Conservation (phyloP, 1,139 yeast genomes). For the Blastobotrys persicus region DNA sequence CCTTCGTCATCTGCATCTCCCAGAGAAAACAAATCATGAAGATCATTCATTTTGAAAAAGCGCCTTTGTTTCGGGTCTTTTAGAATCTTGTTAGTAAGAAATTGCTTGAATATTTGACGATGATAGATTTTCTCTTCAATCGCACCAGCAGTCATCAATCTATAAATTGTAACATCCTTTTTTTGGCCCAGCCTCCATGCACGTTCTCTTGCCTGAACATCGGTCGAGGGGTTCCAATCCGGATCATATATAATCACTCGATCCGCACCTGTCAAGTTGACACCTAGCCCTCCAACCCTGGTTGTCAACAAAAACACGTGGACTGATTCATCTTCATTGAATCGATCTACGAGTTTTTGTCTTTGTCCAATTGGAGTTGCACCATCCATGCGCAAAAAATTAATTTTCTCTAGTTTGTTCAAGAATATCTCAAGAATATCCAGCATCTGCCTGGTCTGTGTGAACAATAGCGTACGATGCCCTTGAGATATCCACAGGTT, state of each 20-base stretch:
- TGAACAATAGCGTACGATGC: slow-evolving; percentile 76
- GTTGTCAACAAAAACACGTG: slow-evolving; percentile 81
- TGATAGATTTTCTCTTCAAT: slow-evolving; percentile 97
- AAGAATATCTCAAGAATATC: slow-evolving; percentile 72
- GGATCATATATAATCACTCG: slow-evolving; percentile 94
- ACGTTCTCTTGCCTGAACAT: slow-evolving; percentile 92
- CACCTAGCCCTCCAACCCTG: slow-evolving; percentile 93
- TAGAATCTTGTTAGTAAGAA: slow-evolving; percentile 85
- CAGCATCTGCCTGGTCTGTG: slow-evolving; percentile 94
- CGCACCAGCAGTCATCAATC: slow-evolving; percentile 91
- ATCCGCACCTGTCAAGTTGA: slow-evolving; percentile 92
- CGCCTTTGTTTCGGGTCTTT: slow-evolving; percentile 94
- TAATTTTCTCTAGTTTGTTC: slow-evolving; percentile 43
- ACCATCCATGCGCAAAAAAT: slow-evolving; percentile 89
- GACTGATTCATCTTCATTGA: slow-evolving; percentile 59
- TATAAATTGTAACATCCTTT: slow-evolving; percentile 85
- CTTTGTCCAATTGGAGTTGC: slow-evolving; percentile 75
- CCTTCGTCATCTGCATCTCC: slow-evolving; percentile 70
- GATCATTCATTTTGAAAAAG: slow-evolving; percentile 86
- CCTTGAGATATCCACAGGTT: slow-evolving; percentile 74
- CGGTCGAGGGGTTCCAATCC: slow-evolving; percentile 98
- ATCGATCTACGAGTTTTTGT: slow-evolving; percentile 75
- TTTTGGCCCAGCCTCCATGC: slow-evolving; percentile 98
- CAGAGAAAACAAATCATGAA: slow-evolving; percentile 82
- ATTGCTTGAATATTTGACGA: slow-evolving; percentile 93